Base-by-base conservation (phyloP, 257 asterid species). In the Nicotiana sylvestris region DNA sequence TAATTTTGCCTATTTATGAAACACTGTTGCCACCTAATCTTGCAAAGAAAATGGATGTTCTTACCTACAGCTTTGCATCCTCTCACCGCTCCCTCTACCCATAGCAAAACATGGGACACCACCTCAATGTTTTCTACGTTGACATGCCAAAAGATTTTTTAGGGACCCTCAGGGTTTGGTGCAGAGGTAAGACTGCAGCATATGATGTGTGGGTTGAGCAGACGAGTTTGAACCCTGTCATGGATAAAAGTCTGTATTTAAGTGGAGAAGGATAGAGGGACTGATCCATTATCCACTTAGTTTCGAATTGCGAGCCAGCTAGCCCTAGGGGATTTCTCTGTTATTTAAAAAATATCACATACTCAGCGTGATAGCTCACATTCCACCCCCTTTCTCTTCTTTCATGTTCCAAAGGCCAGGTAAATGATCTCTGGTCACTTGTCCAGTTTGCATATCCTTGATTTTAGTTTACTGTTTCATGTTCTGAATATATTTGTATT, bases 401-500 rank as follows among this genome's bases (percentile, higher is more conserved):
- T 61, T 65, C 30, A 29, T 49, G 43, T 27, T 70, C 43, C 6
- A 3, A 65, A 12, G 79, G n/a, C 43, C 57, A 12, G 62, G 79
- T 49, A 53, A 15, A 49, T 43, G 27, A 62, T 49, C 62, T 27
- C 4, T 49, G 80, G 43, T 49, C 39, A 46, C 43, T 46, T 2
- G 62, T 49, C 62, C 16, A 74, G 27, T 74, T 74, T 13, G 21
- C 2, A n/a, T 27, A 74, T 49, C 62, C 62, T 25, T 74, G 80
- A 49, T 13, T 46, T 46, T 49, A 25, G 27, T 74, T 27, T 74
- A 27, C 51, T 27, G 49, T 27, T 49, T 74, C 39, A 15, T 30
- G 64, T 13, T 74, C 62, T 49, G 61, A 70, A 49, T 13, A 81
- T 69, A 76, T 80, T 56, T 66, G 33, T 67, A 57, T 81, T 65